These are phyloP conservation scores for Diaporthe destruens DNA, from an alignment of 2,329 filamentous ascomycete genomes.

Conservation along the genomic window DNA sequence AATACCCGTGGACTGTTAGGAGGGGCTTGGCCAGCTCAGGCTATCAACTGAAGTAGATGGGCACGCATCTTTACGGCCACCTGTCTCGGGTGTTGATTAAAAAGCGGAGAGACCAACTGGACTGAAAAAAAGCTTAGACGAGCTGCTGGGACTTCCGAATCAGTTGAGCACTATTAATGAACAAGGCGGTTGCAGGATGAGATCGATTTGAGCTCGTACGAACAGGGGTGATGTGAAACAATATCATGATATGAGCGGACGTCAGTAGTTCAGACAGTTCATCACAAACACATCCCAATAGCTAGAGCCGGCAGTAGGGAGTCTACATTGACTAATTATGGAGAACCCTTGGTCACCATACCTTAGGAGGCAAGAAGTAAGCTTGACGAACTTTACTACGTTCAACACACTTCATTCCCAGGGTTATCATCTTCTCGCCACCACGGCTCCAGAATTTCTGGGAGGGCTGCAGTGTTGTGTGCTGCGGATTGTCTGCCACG, in stretches of 20 bases:
- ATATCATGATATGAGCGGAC: background rate
- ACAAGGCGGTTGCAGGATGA: background rate
- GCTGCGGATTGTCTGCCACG: background rate
- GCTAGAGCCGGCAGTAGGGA: too few relatives aligned
- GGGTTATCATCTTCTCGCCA: too few relatives aligned
- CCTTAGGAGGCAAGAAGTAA: too few relatives aligned
- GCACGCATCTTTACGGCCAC: background rate
- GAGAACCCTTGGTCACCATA: too few relatives aligned
- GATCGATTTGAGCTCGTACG: background rate
- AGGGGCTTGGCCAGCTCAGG: too few relatives aligned
- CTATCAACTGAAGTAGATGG: too few relatives aligned
- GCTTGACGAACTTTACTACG: too few relatives aligned
- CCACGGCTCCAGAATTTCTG: background rate
- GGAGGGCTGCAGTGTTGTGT: background rate
- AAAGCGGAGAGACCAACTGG: background rate
- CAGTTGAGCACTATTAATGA: background rate
- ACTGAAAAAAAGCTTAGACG: background rate
- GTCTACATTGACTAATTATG: too few relatives aligned
- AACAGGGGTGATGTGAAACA: background rate
- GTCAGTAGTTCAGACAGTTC: background rate
- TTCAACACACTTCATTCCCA: too few relatives aligned
- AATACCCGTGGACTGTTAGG: background rate
- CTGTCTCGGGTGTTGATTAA: background rate
- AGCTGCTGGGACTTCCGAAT: background rate
- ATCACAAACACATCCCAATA: background rate